phyloP scores from a whole-genome alignment of 2,329 filamentous ascomycete genomes.

The Stagonosporopsis chrysanthemi region DNA sequence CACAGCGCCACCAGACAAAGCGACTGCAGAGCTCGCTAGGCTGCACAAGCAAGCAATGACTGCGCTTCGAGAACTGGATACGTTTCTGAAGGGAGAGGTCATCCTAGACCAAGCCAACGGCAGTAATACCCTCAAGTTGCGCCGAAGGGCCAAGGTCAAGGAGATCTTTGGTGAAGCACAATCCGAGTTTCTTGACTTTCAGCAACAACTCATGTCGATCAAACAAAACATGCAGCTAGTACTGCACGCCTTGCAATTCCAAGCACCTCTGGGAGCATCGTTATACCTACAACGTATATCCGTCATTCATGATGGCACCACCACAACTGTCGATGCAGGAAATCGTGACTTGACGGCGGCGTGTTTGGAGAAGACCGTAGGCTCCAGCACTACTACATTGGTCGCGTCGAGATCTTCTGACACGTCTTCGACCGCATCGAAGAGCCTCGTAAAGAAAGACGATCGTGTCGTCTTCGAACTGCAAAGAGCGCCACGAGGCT shows the following conservation, averaged over 20 bases:
- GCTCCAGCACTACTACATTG: not conserved
- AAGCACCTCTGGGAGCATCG: not conserved
- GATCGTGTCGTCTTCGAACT: not conserved
- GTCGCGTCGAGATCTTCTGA: not conserved
- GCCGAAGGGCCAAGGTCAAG: not conserved
- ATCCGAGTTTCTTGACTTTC: not conserved
- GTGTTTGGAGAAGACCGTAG: not conserved
- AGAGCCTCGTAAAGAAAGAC: not conserved
- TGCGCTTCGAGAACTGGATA: not conserved
- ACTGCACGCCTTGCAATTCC: not conserved
- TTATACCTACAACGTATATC: not conserved
- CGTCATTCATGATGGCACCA: not conserved
- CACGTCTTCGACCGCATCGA: not conserved
- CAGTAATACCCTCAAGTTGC: not conserved
- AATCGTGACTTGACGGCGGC: not conserved
- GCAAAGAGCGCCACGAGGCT: not conserved
- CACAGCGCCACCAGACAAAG: not conserved
- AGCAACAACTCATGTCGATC: not conserved
- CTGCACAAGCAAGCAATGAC: not conserved
- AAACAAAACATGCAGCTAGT: not conserved
- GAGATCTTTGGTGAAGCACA: slow-evolving; percentile 6
- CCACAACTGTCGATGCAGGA: not conserved
- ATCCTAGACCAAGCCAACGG: not conserved
- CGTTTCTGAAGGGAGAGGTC: not conserved
- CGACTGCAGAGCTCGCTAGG: not conserved